A percentile compares a stretch with the other conserved stretches of the same genome.
phyloP scores from a whole-genome alignment of 176 grass and related monocot genomes.

The Rhynchospora tenuis region DNA sequence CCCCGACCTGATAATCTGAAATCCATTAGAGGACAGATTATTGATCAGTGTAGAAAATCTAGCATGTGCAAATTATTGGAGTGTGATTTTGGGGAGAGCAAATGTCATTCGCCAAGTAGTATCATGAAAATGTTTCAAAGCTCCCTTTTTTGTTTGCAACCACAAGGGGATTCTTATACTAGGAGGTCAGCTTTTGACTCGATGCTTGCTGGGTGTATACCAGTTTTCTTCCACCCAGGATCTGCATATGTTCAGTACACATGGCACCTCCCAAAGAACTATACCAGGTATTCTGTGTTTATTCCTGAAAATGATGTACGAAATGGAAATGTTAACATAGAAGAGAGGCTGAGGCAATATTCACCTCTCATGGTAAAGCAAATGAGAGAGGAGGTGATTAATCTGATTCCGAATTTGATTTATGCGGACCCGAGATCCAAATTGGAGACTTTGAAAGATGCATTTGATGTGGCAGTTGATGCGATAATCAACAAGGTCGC shows the following conservation, averaged over 20 bases:
- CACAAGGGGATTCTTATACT: conserved; percentile 90
- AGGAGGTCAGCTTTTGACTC: conserved; percentile 95
- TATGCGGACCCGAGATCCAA: conserved; percentile 87
- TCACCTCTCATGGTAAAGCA: conserved; percentile 40
- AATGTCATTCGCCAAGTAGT: conserved; percentile 82
- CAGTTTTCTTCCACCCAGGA: conserved; percentile 97
- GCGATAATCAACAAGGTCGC: conserved; percentile 78
- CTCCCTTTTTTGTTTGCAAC: conserved; percentile 90
- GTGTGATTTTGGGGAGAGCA: conserved; percentile 93
- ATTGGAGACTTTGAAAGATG: conserved; percentile 80
- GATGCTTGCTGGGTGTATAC: conserved; percentile 87
- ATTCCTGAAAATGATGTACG: conserved; percentile 69
- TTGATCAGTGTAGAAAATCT: conserved; percentile 77
- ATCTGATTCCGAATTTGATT: conserved; percentile 78
- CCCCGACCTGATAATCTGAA: conserved; percentile 77
- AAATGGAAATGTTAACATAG: conserved; percentile 54
- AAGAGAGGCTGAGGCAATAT: conserved; percentile 58
- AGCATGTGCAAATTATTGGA: conserved; percentile 71
- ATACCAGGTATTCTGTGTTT: conserved; percentile 83
- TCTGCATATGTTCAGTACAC: conserved; percentile 89
- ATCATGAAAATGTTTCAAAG: conserved; percentile 99
- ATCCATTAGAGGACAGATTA: conserved; percentile 81
- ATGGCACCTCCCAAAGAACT: conserved; percentile 96
- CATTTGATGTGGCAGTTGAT: conserved; percentile 80
- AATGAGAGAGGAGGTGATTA: conserved; percentile 94